Evolutionary conservation across 306 rosid genomes (phyloP), one percentile per base, ranked within the genome.

Genomic region (Purshia tridentata): DNA sequence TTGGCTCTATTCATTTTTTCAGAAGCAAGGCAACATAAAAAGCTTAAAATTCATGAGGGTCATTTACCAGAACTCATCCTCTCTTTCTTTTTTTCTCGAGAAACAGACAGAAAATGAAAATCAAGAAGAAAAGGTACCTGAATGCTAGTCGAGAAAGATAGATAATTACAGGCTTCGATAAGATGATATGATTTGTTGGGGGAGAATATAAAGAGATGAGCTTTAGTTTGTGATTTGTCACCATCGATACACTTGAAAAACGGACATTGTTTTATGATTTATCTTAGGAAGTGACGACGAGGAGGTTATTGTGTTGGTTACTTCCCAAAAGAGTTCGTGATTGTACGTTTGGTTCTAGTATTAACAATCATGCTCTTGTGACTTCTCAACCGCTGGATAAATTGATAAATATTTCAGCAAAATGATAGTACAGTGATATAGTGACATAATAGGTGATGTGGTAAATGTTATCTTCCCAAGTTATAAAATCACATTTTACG

Each of bases 151-250:
- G 47, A n/a, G 2, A 69, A 15, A 70, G 1, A 4, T 11, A 51
- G 59, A 68, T 35, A 67, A 46, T 70, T 46, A 8, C 76, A 70
- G 4, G 63, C 40, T 45, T 10, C 68, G 53, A 70, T 81, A 78
- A 45, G 56, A 59, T 41, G 37, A 76, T 67, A 80, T 16, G 41
- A 56, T 23, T 20, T 13, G 40, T 15, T 68, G 15, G 60, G 75
- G 44, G 16, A 44, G 6, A 42, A 39, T 8, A 29, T 6, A 8
- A 53, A 68, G 72, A 68, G 80, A 80, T 9, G 66, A 22, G 58
- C 9, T 44, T 42, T 42, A 59, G 82, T 51, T 70, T 46, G 89
- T 78, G 86, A 72, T 51, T 70, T 46, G 89, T 78, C 88, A 72
- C 60, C 77, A 86, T 86, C 90, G 86, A 72, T 67, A 50, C 29